Conservation (phyloP, 2,329 filamentous ascomycete species). For the Leptographium wingfieldii region DNA sequence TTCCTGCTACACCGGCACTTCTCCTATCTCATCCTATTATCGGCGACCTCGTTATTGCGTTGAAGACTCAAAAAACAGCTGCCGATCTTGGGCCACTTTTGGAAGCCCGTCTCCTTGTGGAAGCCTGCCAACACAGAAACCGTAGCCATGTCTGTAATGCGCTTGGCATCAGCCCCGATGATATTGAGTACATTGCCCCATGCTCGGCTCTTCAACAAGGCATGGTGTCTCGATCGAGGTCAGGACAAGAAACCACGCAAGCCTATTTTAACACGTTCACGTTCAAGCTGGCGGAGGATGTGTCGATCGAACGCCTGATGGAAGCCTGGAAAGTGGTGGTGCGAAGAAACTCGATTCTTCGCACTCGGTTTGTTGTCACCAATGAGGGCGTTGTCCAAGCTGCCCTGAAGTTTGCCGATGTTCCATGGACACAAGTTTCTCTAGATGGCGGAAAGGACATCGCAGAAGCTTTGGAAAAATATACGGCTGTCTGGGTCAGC, state of each 20-base stretch:
- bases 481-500: slow-evolving; percentile 38
- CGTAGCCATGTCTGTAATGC: slow-evolving; percentile 35
- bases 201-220: slow-evolving; percentile 81
- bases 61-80: slow-evolving; percentile 15
- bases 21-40: slow-evolving; percentile 52
- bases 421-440: slow-evolving; percentile 31
- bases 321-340: slow-evolving; percentile 46
- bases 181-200: slow-evolving; percentile 63
- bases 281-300: slow-evolving; percentile 37
- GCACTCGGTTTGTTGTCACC: slow-evolving; percentile 61
- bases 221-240: slow-evolving; percentile 61
- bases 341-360: slow-evolving; percentile 46
- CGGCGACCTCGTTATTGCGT: slow-evolving; percentile 28
- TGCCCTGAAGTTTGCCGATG: slow-evolving; percentile 32
- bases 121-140: slow-evolving; percentile 52
- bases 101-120: slow-evolving; percentile 46
- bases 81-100: slow-evolving; percentile 18
- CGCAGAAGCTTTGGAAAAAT: slow-evolving; percentile 20
- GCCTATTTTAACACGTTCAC: slow-evolving; percentile 70
- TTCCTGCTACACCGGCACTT: slow-evolving; percentile 50
- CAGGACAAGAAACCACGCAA: slow-evolving; percentile 27
- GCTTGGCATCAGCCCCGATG: slow-evolving; percentile 34
- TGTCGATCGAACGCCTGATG: slow-evolving; percentile 33
- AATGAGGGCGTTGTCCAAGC: slow-evolving; percentile 67
- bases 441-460: slow-evolving; percentile 18